Base-by-base conservation (phyloP, 805 yeast genomes). In the Teunomyces barrocoloradensis region DNA sequence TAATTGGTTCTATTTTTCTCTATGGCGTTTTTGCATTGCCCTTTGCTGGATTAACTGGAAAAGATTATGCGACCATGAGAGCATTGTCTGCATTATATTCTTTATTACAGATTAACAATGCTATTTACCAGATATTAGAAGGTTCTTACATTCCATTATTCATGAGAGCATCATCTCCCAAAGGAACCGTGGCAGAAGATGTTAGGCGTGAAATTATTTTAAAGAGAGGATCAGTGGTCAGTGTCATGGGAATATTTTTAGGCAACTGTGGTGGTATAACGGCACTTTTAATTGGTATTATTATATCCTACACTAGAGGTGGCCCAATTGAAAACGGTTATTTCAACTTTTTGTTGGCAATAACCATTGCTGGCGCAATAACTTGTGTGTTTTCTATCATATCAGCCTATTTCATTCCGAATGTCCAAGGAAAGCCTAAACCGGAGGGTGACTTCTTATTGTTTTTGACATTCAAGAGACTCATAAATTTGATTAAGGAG, bases 71-170 rank as follows among this genome's bases (percentile, higher is more conserved):
- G 1, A 53, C 55, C 6, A 52, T 72, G 46, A 56, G 36, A 9
- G 59, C 54, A 1, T 48, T 62, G 20, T 60, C 71, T 6, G 69
- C 60, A 0, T 46, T 71, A 12, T 71, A 71, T 45, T 59, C 59
- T n/a, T 43, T 68, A 13, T 45, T 67, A 34, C 60, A 60, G 32
- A 50, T 68, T 10, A 52, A 54, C 15, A 64, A 62, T 48, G 60
- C 66, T 1, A 49, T 67, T 2, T 63, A 70, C 45, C 72, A 72
- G 49, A 66, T 69, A 12, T 38, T 69, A 17, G 75, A 70, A 47
- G 74, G 68, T 1, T 65, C 74, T 1, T 71, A 69, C 44, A 68
- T 71, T 34, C 77, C 77, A 1, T 42, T 64, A 17, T 68, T 72
- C 45, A 70, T 72, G 75, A 58, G 71, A 42, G 67, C 68, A 2